Percentiles rank a stretch among this genome's conserved stretches.
phyloP scores from a whole-genome alignment of 768 basidiomycete species.

The Clavaria fumosa region DNA sequence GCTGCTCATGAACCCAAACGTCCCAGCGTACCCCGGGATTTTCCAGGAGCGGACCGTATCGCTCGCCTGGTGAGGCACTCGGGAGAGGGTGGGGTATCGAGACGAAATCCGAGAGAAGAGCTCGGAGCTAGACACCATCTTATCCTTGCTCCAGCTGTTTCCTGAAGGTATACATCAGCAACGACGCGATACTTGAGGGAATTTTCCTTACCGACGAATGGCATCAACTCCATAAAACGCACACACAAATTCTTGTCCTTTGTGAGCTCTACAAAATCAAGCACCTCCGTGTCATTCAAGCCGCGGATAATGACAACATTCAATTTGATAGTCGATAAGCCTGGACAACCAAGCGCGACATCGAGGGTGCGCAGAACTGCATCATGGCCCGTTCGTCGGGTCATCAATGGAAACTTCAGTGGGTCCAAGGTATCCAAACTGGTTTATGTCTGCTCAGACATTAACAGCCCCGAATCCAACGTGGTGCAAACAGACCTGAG shows the following conservation, averaged over 20 bases:
- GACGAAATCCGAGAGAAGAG: slow-evolving; percentile 36
- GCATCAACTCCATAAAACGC: slow-evolving; percentile 91
- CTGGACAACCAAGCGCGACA: slow-evolving; percentile 36
- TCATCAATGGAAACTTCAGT: slow-evolving; percentile 79
- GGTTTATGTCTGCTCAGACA: too few relatives aligned
- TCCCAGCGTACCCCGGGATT: slow-evolving; percentile 55
- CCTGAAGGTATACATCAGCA: slow-evolving; percentile 26
- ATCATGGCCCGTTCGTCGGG: slow-evolving; percentile 60
- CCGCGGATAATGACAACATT: slow-evolving; percentile 76
- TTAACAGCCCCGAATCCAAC: neutral
- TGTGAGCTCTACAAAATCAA: slow-evolving; percentile 68
- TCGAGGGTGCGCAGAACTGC: slow-evolving; percentile 57
- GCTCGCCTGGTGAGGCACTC: slow-evolving; percentile 50
- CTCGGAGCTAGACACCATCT: slow-evolving; percentile 66
- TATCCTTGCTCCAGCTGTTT: slow-evolving; percentile 71
- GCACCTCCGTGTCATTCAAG: slow-evolving; percentile 67
- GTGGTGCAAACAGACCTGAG: slow-evolving; percentile 27
- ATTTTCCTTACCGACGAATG: slow-evolving; percentile 53
- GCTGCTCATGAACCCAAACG: slow-evolving; percentile 79
- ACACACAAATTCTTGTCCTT: slow-evolving; percentile 47
- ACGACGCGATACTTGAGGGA: neutral
- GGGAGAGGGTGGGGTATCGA: slow-evolving; percentile 34
- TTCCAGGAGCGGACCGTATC: slow-evolving; percentile 74
- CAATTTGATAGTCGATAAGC: slow-evolving; percentile 53
- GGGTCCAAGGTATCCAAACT: slow-evolving; percentile 79